A percentile compares a stretch with the other conserved stretches of the same genome.
Conservation (phyloP, 2,329 filamentous ascomycete genomes). For the Lanzia echinophila region DNA sequence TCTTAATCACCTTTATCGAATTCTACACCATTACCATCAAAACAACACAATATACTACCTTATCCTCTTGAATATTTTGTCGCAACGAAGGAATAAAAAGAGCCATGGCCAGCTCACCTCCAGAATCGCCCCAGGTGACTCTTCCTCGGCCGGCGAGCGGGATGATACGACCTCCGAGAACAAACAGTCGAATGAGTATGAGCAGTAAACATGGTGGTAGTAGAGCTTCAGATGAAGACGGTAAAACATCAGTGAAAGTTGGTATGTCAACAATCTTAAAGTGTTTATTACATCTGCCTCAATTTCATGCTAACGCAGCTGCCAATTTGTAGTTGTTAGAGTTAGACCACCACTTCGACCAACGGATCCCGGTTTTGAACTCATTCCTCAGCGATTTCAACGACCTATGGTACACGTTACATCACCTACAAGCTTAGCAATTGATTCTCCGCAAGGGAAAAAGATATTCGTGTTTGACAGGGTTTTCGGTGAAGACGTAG, state of each 20-base stretch:
- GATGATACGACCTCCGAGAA: slow-evolving; percentile 69
- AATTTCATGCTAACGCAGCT: slow-evolving; percentile 6
- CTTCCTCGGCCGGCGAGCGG: slow-evolving; percentile 71
- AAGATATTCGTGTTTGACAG: slow-evolving; percentile 97
- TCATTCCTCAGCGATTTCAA: slow-evolving; percentile 94
- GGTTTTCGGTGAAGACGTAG: slow-evolving; percentile 77
- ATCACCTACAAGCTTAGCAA: slow-evolving; percentile 74
- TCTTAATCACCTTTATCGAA: no score
- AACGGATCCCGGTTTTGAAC: slow-evolving; percentile 83
- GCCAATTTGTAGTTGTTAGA: slow-evolving; percentile 63
- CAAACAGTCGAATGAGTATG: slow-evolving; percentile 80
- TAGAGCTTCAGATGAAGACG: slow-evolving; percentile 82
- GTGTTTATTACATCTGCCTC: neutral
- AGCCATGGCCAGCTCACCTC: slow-evolving; percentile 63
- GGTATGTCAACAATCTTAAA: slow-evolving; percentile 53
- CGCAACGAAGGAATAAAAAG: slow-evolving; percentile 24
- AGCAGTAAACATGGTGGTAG: slow-evolving; percentile 73
- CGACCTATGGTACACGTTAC: slow-evolving; percentile 86
- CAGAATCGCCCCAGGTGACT: slow-evolving; percentile 52
- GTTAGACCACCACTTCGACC: slow-evolving; percentile 80
- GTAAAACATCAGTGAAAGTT: slow-evolving; percentile 89
- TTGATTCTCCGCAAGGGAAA: slow-evolving; percentile 85
- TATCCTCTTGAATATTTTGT: slow-evolving; percentile 23
- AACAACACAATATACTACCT: neutral
- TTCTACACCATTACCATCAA: neutral